Evolutionary conservation across 2,329 filamentous ascomycete genomes (phyloP), one percentile per base, ranked within the genome.

Genomic region (Ascochyta pisi): DNA sequence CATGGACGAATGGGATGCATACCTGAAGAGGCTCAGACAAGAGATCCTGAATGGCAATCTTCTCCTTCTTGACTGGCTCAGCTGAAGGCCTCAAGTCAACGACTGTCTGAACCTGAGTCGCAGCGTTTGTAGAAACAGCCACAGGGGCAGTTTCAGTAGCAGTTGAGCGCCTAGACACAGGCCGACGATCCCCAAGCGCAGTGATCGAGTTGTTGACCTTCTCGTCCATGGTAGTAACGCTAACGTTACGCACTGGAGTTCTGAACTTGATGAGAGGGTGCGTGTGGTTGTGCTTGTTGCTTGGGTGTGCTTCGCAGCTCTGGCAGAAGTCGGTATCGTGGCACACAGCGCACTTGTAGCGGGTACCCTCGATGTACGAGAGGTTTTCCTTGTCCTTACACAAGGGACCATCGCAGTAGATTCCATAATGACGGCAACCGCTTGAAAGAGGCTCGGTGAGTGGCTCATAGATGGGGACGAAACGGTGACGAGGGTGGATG

Each of bases 331-430:
- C 95, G 31, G 89, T 89, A 74, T 99, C 93, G 70, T 96, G 84
- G 81, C 95, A 99, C 53, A 99, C 89, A 48, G 94, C 91, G 73
- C 95, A 99, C 86, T 99, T 99, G 85, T 95, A 99, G 62, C 95
- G 91, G 58, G 89, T 84, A 47, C 95, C 96, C 50, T 84, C 83
- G 68, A 99, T 97, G 80, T 85, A 82, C 70, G 81, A 73, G 73
- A 82, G 73, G 64, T 77, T 65, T 68, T 82, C 66, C 77, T 81
- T 81, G 67, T 80, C 78, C 57, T 84, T 84, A 84, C 95, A 99
- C 39, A 96, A 83, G 23, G 93, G 93, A 1, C 95, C 95, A 75
- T 99, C 95, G 72, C 95, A 99, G 83, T 90, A 96, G 72, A 98
- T 94, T 54, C 93, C 94, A 61, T 83, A 82, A 73, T 99, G 95